Conservation (phyloP, 2,329 filamentous ascomycete species). For the Xylaria arbuscula region DNA sequence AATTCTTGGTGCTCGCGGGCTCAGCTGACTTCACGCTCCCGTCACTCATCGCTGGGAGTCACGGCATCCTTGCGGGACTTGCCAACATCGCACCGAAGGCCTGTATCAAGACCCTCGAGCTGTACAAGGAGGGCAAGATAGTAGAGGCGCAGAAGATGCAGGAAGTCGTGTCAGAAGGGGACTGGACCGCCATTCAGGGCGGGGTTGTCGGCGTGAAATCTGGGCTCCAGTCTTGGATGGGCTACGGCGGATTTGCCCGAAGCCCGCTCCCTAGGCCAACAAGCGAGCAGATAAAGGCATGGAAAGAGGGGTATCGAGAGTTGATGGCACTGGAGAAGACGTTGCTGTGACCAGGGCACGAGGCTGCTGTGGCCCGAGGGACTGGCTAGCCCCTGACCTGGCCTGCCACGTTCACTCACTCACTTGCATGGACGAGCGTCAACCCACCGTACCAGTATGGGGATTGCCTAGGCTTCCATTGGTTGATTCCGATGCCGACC, state of each 20-base stretch:
- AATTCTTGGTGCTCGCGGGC: constrained; percentile 77
- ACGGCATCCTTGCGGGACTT: constrained; percentile 77
- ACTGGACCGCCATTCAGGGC: constrained; percentile 78
- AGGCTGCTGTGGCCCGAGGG: constrained; percentile 35
- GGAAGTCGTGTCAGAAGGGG: constrained; percentile 72
- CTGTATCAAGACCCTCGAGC: constrained; percentile 69
- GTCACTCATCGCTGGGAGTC: constrained; percentile 73
- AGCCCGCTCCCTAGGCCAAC: constrained; percentile 64
- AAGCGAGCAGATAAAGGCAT: constrained; percentile 59
- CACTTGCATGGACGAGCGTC: not conserved
- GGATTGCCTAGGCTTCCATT: constrained; percentile 1
- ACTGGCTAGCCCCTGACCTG: constrained; percentile 22
- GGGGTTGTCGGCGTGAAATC: constrained; percentile 79
- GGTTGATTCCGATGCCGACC: not conserved
- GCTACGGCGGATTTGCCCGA: constrained; percentile 70
- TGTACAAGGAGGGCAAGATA: constrained; percentile 68
- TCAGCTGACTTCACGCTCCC: constrained; percentile 79
- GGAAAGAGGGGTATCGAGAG: constrained; percentile 67
- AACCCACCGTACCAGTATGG: constrained; percentile 2
- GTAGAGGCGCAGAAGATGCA: constrained; percentile 72
- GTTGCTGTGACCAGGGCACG: constrained; percentile 49
- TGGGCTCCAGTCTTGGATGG: constrained; percentile 72
- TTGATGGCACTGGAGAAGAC: constrained; percentile 64
- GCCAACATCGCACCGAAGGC: constrained; percentile 77
- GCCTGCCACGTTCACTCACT: constrained; percentile 20